phyloP scores from a whole-genome alignment of 305 asterid species.

The Fraxinus platypoda region DNA sequence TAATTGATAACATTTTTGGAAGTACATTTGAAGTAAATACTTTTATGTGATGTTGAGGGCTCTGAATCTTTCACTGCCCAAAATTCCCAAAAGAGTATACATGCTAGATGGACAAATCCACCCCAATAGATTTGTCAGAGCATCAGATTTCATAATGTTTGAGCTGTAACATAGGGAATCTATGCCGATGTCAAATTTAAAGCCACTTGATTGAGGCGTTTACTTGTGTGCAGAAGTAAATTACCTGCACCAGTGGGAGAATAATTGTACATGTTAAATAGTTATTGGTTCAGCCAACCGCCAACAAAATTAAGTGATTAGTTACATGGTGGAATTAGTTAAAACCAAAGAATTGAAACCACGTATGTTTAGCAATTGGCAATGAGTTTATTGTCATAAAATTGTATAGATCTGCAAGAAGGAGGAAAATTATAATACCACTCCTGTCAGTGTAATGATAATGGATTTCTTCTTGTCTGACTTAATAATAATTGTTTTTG shows the following conservation, averaged over 20 bases:
- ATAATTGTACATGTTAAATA: not conserved
- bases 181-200: not conserved
- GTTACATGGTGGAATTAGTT: not conserved
- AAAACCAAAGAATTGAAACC: not conserved
- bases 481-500: constrained; percentile 3
- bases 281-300: not conserved
- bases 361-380: not conserved
- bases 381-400: not conserved
- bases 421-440: not conserved
- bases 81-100: not conserved
- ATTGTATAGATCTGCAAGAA: not conserved
- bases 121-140: not conserved
- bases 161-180: not conserved
- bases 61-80: not conserved
- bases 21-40: not conserved
- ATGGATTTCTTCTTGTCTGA: constrained; percentile 2
- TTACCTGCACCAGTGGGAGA: not conserved
- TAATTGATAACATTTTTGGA: not conserved
- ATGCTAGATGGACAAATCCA: not conserved
- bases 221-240: not conserved
- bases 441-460: not conserved
- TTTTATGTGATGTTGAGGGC: not conserved
- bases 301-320: not conserved
- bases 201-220: not conserved
- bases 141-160: not conserved